Percentiles rank a stretch among this genome's conserved stretches.
phyloP scores from a whole-genome alignment of 495 filamentous ascomycete genomes.

The Aspergillus cavernicola region DNA sequence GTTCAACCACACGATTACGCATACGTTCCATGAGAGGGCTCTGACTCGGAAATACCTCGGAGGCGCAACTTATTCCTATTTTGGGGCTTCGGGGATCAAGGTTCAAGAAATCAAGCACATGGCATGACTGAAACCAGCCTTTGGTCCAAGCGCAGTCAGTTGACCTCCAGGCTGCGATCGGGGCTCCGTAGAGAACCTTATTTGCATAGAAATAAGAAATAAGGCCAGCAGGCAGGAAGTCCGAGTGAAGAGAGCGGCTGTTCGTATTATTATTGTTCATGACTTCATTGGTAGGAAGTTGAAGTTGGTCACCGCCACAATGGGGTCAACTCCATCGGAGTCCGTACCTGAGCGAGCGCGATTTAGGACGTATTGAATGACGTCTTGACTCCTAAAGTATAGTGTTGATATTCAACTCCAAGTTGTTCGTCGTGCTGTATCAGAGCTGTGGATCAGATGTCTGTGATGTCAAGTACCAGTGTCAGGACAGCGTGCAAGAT shows the following conservation, averaged over 20 bases:
- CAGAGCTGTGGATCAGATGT: no score
- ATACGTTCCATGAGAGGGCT: not conserved
- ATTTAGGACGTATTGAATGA: no score
- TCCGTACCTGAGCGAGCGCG: no score
- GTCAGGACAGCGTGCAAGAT: no score
- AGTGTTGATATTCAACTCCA: no score
- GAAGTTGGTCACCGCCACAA: no score
- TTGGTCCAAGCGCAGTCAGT: conserved; percentile 13
- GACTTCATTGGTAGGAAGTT: no score
- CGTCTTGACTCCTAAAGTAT: no score
- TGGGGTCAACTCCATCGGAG: no score
- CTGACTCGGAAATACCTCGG: not conserved
- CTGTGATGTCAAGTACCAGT: no score
- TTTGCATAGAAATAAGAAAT: not conserved
- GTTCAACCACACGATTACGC: conserved; percentile 4
- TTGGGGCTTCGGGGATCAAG: not conserved
- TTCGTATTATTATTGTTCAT: not conserved
- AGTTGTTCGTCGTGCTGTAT: no score
- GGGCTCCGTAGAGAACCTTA: conserved; percentile 12
- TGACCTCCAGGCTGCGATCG: conserved; percentile 26
- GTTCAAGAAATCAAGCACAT: not conserved
- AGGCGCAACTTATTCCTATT: no score
- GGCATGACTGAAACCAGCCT: conserved; percentile 9
- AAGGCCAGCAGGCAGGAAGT: not conserved
- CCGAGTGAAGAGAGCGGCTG: not conserved